These are phyloP conservation scores for Penicillium italicum DNA, from an alignment of 2,329 filamentous ascomycete species.

Conservation along the genomic window DNA sequence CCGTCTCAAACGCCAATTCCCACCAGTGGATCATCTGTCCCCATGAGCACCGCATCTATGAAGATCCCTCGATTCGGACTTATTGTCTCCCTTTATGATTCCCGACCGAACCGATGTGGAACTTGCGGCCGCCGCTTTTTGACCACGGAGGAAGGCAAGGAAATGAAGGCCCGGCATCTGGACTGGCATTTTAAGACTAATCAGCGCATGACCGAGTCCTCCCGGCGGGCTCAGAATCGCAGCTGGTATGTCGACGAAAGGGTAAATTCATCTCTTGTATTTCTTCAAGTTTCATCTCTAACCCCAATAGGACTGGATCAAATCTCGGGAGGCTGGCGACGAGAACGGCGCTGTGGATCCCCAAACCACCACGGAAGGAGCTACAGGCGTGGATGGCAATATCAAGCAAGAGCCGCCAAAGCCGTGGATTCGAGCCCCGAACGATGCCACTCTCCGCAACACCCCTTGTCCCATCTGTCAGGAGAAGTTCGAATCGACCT, in stretches of 20 bases:
- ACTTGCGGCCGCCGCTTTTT: constrained; percentile 88
- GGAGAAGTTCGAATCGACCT: constrained; percentile 88
- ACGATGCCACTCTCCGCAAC: constrained; percentile 69
- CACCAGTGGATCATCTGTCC: constrained; percentile 34
- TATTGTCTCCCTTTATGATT: constrained; percentile 71
- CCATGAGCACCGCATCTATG: constrained; percentile 64
- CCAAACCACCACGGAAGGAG: constrained; percentile 39
- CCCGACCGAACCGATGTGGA: constrained; percentile 79
- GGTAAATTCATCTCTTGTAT: constrained; percentile 49
- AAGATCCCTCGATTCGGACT: constrained; percentile 74
- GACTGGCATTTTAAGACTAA: constrained; percentile 98
- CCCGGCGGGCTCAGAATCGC: constrained; percentile 81
- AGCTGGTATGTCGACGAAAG: constrained; percentile 93
- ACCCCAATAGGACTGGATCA: constrained; percentile 73
- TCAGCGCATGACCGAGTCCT: constrained; percentile 78
- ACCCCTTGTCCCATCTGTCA: constrained; percentile 89
- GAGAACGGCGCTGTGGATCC: constrained; percentile 48
- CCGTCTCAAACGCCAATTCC: constrained; percentile 31
- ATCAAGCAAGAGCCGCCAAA: constrained; percentile 57
- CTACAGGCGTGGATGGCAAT: constrained; percentile 39
- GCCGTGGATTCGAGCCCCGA: constrained; percentile 78
- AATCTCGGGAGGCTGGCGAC: constrained; percentile 75
- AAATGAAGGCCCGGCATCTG: constrained; percentile 85
- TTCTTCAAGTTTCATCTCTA: neutral
- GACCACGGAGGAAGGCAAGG: constrained; percentile 70